Conservation (phyloP, 345 rosid genomes). For the Pistacia atlantica region DNA sequence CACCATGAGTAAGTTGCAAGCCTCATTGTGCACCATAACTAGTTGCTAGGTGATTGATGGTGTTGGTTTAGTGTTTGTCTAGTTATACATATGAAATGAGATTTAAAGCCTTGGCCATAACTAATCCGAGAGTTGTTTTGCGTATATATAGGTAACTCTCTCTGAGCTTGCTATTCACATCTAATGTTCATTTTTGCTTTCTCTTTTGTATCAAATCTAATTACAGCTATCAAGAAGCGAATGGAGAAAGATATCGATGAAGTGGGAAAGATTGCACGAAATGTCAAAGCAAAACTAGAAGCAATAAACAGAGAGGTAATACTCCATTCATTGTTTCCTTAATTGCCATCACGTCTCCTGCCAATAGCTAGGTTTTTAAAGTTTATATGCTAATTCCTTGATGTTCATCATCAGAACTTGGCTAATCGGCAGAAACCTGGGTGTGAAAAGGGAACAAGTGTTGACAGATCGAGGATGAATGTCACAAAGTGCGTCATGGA, state of each 20-base stretch:
- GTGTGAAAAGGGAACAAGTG: constrained; percentile 82
- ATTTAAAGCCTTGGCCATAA: neutral
- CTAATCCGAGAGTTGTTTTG: neutral
- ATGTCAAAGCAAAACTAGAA: constrained; percentile 71
- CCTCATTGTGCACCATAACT: neutral
- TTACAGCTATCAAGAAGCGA: constrained; percentile 78
- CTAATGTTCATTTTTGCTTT: neutral
- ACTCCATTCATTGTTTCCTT: neutral
- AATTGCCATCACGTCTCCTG: neutral
- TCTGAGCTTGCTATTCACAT: neutral
- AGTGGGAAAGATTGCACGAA: constrained; percentile 85
- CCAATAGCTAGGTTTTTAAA: neutral
- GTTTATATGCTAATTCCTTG: constrained; percentile 16
- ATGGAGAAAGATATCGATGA: constrained; percentile 95
- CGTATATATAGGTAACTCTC: neutral
- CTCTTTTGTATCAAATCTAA: neutral
- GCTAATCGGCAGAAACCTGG: constrained; percentile 89
- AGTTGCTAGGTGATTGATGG: neutral
- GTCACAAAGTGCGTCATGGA: constrained; percentile 61
- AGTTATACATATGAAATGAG: neutral
- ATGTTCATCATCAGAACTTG: constrained; percentile 54
- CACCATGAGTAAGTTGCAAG: neutral
- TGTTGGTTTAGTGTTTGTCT: neutral
- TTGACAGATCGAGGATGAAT: constrained; percentile 87
- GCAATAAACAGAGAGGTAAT: constrained; percentile 77